Evolutionary conservation across 805 yeast genomes (phyloP).

Genomic region (Kockiozyma suomiensis): DNA sequence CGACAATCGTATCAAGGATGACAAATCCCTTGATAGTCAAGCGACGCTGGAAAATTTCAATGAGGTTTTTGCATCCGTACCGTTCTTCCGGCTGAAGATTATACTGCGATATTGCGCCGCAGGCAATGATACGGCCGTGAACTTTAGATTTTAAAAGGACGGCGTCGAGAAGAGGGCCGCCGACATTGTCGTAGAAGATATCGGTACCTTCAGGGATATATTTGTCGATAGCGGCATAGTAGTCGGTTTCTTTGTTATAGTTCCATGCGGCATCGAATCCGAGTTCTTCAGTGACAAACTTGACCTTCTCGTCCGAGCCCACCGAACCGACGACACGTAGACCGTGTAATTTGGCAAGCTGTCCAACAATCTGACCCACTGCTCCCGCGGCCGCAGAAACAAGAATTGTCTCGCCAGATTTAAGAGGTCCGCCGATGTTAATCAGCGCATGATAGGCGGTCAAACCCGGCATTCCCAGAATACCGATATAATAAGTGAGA

Average conservation of each 20-base stretch:
- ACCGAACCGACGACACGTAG: conserved; percentile 62
- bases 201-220: conserved; percentile 55
- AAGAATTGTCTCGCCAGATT: conserved; percentile 51
- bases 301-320: conserved; percentile 59
- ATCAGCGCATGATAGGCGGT: conserved; percentile 63
- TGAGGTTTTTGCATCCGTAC: conserved; percentile 47
- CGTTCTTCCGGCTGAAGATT: conserved; percentile 46
- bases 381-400: conserved; percentile 74
- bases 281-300: conserved; percentile 57
- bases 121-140: conserved; percentile 53
- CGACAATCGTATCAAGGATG: conserved; percentile 48
- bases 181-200: conserved; percentile 64
- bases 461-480: conserved; percentile 59
- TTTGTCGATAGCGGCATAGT: conserved; percentile 42
- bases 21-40: conserved; percentile 58
- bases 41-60: conserved; percentile 53
- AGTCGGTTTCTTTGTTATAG: conserved; percentile 51
- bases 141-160: conserved; percentile 44
- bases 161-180: conserved; percentile 58
- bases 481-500: conserved; percentile 48
- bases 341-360: conserved; percentile 59
- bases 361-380: conserved; percentile 65
- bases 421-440: conserved; percentile 51
- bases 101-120: conserved; percentile 66
- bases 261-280: conserved; percentile 56